phyloP scores from a whole-genome alignment of 441 rosid species.

The Erodium moschatum region DNA sequence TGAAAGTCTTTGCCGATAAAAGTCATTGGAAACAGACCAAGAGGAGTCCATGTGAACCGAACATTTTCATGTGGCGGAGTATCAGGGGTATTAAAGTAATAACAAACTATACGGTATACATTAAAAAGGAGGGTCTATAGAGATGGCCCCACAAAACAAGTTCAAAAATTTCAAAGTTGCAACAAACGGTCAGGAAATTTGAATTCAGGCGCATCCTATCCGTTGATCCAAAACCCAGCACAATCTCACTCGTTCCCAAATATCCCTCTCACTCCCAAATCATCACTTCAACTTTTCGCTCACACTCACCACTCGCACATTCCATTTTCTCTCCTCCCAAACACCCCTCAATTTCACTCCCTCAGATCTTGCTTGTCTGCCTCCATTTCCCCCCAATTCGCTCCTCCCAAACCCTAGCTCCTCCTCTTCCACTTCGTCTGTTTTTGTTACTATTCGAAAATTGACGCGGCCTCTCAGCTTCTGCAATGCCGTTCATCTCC shows the following conservation, averaged over 20 bases:
- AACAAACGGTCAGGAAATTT: constrained; percentile 21
- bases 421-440: neutral
- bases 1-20: too few relatives aligned
- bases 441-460: neutral
- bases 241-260: constrained; percentile 26
- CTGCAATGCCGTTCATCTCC: constrained; percentile 60
- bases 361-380: neutral
- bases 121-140: neutral
- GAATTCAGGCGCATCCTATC: constrained; percentile 32
- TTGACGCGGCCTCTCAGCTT: neutral
- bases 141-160: constrained; percentile 24
- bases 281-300: constrained; percentile 20
- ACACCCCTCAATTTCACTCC: constrained; percentile 6
- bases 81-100: neutral
- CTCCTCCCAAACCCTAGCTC: constrained; percentile 8
- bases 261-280: neutral
- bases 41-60: neutral
- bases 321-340: constrained; percentile 18
- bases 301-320: constrained; percentile 15
- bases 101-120: neutral
- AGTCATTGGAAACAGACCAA: too few relatives aligned
- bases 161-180: constrained; percentile 22
- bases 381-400: neutral
- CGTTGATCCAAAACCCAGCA: constrained; percentile 37
- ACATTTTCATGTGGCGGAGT: neutral